Conservation (phyloP, 225 moss, liverwort and hornwort species). For the Straminergon stramineum region DNA sequence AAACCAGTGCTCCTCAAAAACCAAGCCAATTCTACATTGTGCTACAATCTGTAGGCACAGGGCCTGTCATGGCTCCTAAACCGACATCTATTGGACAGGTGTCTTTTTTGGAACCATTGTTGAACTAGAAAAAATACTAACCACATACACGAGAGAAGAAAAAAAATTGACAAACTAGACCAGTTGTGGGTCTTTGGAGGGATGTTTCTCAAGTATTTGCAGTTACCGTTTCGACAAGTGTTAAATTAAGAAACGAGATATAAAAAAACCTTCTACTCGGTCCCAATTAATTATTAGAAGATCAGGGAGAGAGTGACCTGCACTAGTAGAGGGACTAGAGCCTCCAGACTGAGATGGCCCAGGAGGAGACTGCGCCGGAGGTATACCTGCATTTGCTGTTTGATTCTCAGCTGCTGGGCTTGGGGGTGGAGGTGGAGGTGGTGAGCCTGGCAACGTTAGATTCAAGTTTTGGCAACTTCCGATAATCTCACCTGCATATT, state of each 20-base stretch:
- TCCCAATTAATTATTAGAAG: background rate
- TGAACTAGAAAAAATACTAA: background rate
- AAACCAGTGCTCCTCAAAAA: background rate
- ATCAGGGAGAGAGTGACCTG: conserved; percentile 17
- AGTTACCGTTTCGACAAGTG: no score
- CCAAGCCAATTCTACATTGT: no score
- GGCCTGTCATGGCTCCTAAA: no score
- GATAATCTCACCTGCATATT: conserved; percentile 29
- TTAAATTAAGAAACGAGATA: background rate
- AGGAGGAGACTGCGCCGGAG: conserved; percentile 4
- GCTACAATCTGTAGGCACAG: background rate
- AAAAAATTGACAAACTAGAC: background rate
- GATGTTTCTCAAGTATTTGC: background rate
- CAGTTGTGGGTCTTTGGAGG: background rate
- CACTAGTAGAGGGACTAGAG: conserved; percentile 10
- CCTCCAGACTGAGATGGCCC: background rate
- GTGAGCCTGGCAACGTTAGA: conserved; percentile 28
- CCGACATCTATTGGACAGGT: background rate
- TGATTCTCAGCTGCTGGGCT: conserved; percentile 1
- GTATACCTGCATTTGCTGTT: conserved; percentile 38
- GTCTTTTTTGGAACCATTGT: background rate
- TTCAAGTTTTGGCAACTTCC: conserved; percentile 35
- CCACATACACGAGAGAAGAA: background rate
- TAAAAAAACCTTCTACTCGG: background rate
- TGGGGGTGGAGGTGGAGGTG: conserved; percentile 4